Evolutionary conservation across 1,139 yeast genomes (phyloP).

Genomic region (Yamadazyma pseudoaaseri): DNA sequence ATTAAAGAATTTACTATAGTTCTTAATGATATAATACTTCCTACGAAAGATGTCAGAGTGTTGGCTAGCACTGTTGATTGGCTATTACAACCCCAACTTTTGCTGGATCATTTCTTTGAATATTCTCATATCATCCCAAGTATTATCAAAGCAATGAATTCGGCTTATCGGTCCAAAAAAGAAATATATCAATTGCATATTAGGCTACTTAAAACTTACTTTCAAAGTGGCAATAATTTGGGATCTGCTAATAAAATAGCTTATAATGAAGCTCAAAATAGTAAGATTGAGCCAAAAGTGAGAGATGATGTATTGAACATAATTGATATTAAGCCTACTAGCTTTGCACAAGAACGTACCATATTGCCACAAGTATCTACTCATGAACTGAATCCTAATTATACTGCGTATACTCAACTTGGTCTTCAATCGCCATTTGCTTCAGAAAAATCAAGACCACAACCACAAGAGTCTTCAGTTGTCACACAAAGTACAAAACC

Average conservation of each 20-base stretch:
- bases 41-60: conserved; percentile 3
- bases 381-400: background rate
- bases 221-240: conserved; percentile 4
- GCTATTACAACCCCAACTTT: conserved; percentile 4
- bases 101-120: conserved; percentile 4
- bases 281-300: conserved; percentile 2
- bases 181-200: conserved; percentile 5
- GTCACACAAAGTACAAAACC: background rate
- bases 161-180: conserved; percentile 3
- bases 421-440: conserved; percentile 4
- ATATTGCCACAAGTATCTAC: background rate
- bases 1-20: conserved; percentile 3
- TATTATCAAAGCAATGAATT: conserved; percentile 5
- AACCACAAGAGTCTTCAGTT: background rate
- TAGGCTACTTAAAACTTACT: conserved; percentile 4
- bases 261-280: conserved; percentile 4
- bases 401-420: background rate
- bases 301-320: conserved; percentile 8
- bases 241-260: conserved; percentile 7
- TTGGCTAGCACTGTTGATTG: conserved; percentile 5
- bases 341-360: background rate
- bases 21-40: conserved; percentile 4
- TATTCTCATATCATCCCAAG: conserved; percentile 3
- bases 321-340: conserved; percentile 5
- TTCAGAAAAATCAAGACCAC: background rate